Conservation (phyloP, 192 early-diverging fungal species). For the Cladochytrium replicatum region DNA sequence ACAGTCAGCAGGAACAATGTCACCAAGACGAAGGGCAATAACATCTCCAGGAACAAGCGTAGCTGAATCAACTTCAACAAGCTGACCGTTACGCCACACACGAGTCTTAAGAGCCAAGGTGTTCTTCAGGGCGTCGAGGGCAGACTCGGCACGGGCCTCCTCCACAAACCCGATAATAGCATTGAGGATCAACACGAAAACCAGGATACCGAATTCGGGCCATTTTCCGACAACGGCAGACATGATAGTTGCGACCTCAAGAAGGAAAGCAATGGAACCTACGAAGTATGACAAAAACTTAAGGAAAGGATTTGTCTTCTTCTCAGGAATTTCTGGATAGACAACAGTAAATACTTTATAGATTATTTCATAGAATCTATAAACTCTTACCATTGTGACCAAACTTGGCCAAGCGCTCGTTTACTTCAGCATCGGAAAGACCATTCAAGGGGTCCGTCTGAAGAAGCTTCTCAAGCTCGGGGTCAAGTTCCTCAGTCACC, state of each 20-base stretch:
- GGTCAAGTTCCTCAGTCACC: constrained; percentile 22
- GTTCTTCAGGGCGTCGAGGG: constrained; percentile 89
- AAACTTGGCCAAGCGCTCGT: constrained; percentile 60
- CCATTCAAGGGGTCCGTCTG: constrained; percentile 72
- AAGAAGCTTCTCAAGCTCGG: constrained; percentile 37
- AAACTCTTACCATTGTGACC: constrained; percentile 58
- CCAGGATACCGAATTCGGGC: constrained; percentile 77
- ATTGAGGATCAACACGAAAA: constrained; percentile 72
- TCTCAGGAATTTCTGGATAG: constrained; percentile 42
- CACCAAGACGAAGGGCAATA: constrained; percentile 74
- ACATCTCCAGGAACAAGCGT: constrained; percentile 84
- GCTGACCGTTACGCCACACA: constrained; percentile 76
- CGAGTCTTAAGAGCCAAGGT: constrained; percentile 81
- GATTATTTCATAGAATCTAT: neutral
- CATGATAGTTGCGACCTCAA: constrained; percentile 82
- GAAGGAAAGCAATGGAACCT: constrained; percentile 29
- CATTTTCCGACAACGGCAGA: constrained; percentile 72
- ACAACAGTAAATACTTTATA: neutral
- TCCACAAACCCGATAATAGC: constrained; percentile 80
- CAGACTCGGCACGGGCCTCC: constrained; percentile 82
- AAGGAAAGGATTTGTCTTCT: constrained; percentile 69
- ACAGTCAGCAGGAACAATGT: constrained; percentile 81
- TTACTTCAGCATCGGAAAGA: constrained; percentile 64
- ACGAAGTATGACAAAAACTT: constrained; percentile 69
- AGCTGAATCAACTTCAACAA: constrained; percentile 65